Evolutionary conservation across 441 rosid species (phyloP).

Genomic region (Arabidopsis hybrid): DNA sequence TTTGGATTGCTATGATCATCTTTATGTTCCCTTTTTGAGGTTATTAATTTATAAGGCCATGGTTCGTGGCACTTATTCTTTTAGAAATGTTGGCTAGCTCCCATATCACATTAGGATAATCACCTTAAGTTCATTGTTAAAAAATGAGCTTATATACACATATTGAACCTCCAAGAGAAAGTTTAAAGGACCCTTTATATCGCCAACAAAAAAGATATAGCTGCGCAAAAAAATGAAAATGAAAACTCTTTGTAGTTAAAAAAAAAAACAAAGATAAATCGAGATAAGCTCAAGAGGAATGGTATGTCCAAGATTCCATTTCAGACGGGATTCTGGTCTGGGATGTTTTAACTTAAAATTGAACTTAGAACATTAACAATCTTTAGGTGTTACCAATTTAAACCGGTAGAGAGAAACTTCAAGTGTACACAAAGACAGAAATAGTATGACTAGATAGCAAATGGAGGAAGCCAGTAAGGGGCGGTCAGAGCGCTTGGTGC

Average conservation of each 20-base stretch:
- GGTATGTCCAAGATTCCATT: too few relatives aligned
- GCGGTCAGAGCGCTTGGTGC: neutral
- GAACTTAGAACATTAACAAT: neutral
- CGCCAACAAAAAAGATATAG: too few relatives aligned
- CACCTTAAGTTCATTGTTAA: neutral
- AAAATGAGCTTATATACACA: neutral
- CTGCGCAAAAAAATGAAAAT: too few relatives aligned
- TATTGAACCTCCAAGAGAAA: neutral
- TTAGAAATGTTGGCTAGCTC: neutral
- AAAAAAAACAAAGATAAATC: too few relatives aligned
- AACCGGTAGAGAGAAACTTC: neutral
- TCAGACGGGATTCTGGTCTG: too few relatives aligned
- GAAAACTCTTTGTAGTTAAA: too few relatives aligned
- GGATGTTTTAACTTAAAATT: too few relatives aligned
- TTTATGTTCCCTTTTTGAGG: neutral
- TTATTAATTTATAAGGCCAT: too few relatives aligned
- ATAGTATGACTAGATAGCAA: neutral
- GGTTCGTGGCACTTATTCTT: slow-evolving; percentile 1
- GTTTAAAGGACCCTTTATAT: too few relatives aligned
- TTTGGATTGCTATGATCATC: neutral
- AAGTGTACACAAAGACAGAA: neutral
- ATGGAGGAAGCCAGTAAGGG: neutral
- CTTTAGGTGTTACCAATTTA: neutral
- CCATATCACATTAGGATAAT: neutral
- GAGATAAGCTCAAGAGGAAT: too few relatives aligned